Evolutionary conservation across 495 filamentous ascomycete species (phyloP).

Genomic region (Paragyromitra xinjiangensis): DNA sequence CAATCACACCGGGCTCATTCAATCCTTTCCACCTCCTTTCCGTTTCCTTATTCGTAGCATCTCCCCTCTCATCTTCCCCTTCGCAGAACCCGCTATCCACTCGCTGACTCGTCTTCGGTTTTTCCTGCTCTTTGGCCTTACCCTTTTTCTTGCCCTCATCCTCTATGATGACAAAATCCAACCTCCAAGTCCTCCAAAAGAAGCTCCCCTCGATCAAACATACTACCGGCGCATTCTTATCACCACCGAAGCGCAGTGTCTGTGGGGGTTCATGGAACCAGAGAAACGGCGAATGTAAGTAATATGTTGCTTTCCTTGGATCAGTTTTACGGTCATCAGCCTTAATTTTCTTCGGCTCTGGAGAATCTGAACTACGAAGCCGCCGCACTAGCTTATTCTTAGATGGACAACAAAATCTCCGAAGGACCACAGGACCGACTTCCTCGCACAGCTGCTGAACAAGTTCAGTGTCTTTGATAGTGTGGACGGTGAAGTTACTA

Average conservation of each 20-base stretch:
- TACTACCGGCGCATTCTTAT: conserved; percentile 43
- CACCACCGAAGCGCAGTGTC: conserved; percentile 44
- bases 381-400: neutral
- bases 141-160: conserved; percentile 21
- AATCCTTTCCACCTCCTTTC: conserved; percentile 43
- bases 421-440: conserved; percentile 28
- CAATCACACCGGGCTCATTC: conserved; percentile 53
- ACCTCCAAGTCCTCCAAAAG: conserved; percentile 53
- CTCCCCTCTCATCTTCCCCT: neutral
- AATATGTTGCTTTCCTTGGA: conserved; percentile 49
- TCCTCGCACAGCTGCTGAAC: conserved; percentile 34
- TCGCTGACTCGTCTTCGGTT: conserved; percentile 1
- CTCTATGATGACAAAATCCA: conserved; percentile 49
- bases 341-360: conserved; percentile 28
- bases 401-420: neutral
- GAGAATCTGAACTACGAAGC: neutral
- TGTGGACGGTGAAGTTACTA: conserved; percentile 37
- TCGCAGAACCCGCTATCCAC: conserved; percentile 49
- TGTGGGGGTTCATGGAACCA: conserved; percentile 43
- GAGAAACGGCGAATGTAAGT: conserved; percentile 40
- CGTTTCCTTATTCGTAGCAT: conserved; percentile 5
- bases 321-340: conserved; percentile 47
- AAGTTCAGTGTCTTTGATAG: conserved; percentile 26
- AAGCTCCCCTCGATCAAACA: conserved; percentile 45
- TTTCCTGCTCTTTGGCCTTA: conserved; percentile 1